A percentile compares a stretch with the other conserved stretches of the same genome.
Conservation (phyloP, 2,329 filamentous ascomycete genomes). For the Cytospora leucostoma region DNA sequence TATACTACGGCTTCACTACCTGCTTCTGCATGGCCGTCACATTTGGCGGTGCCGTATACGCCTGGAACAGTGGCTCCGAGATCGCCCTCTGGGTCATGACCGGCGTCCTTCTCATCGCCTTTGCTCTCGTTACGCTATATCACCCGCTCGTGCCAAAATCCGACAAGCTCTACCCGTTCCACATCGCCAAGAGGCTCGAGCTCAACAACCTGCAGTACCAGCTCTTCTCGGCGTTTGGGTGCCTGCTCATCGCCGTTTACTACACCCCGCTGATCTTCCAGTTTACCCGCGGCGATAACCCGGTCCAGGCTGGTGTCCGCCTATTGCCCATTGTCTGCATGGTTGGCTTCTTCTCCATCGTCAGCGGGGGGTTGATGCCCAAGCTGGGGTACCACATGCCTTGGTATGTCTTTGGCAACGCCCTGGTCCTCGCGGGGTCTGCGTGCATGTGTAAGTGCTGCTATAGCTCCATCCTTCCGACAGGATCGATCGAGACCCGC, state of each 20-base stretch:
- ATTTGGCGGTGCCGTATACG: conserved; percentile 50
- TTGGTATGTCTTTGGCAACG: conserved; percentile 41
- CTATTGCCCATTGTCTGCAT: conserved; percentile 44
- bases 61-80: conserved; percentile 45
- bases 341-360: conserved; percentile 37
- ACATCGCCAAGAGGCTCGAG: conserved; percentile 38
- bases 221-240: conserved; percentile 29
- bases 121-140: conserved; percentile 43
- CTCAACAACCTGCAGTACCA: conserved; percentile 30
- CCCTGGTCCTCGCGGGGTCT: conserved; percentile 37
- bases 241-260: conserved; percentile 37
- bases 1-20: conserved; percentile 44
- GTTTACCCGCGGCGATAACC: conserved; percentile 44
- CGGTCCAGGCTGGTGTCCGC: conserved; percentile 40
- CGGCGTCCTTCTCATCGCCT: conserved; percentile 43
- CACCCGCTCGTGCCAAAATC: conserved; percentile 41
- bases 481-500: too few species aligned
- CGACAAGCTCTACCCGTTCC: conserved; percentile 42
- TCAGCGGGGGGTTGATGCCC: conserved; percentile 41
- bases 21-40: conserved; percentile 49
- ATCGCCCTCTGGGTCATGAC: conserved; percentile 49
- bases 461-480: neutral
- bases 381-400: conserved; percentile 40
- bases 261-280: conserved; percentile 53
- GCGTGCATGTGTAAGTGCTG: conserved; percentile 37